Evolutionary conservation across 345 rosid genomes (phyloP).

Genomic region (Populus alba): DNA sequence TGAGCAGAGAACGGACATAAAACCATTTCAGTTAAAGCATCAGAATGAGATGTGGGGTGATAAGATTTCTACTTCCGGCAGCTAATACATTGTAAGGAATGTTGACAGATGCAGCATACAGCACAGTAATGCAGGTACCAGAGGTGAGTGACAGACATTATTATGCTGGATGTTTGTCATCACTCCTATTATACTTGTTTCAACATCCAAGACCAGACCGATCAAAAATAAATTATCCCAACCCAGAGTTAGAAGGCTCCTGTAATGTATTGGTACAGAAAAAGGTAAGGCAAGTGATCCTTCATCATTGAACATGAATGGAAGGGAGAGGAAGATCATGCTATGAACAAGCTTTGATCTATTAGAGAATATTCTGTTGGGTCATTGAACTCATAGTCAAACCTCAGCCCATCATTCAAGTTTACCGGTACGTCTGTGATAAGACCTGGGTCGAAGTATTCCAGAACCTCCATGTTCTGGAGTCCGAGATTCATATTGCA

Average conservation of each 20-base stretch:
- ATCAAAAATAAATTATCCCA: constrained; percentile 21
- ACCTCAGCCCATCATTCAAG: constrained; percentile 49
- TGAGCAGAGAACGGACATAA: not conserved
- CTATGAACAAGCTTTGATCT: constrained; percentile 69
- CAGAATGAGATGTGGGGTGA: not conserved
- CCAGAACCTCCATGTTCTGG: constrained; percentile 44
- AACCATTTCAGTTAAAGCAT: not conserved
- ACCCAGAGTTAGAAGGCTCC: constrained; percentile 22
- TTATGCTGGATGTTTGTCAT: constrained; percentile 26
- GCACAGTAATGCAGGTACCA: not conserved
- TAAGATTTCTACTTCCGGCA: not conserved
- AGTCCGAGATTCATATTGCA: constrained; percentile 44
- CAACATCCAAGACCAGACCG: constrained; percentile 23
- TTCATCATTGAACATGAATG: not conserved
- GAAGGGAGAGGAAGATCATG: constrained; percentile 37
- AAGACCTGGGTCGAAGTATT: constrained; percentile 36
- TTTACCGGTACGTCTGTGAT: constrained; percentile 49
- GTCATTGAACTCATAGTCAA: constrained; percentile 56
- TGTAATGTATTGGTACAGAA: constrained; percentile 17
- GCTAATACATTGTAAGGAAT: constrained; percentile 4
- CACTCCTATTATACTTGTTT: constrained; percentile 28
- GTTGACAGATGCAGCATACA: not conserved
- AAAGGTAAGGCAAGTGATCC: constrained; percentile 11
- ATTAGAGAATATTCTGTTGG: constrained; percentile 53
- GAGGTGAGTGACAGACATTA: constrained; percentile 20